Conservation (phyloP, 441 rosid species). For the Theobroma grandiflorum region DNA sequence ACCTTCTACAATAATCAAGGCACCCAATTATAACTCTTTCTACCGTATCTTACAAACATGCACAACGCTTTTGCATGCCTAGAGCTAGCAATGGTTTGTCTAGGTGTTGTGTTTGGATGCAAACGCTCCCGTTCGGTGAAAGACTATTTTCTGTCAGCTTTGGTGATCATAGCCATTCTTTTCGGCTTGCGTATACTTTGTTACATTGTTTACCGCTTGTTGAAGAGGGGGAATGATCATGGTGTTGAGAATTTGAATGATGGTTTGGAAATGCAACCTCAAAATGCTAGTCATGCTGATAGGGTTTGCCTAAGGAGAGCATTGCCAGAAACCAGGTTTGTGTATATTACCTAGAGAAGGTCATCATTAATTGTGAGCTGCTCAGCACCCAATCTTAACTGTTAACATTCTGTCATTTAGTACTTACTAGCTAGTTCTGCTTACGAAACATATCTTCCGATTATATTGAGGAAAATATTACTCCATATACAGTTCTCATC, state of each 20-base stretch:
- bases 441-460: too few species aligned
- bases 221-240: slow-evolving; percentile 34
- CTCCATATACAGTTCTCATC: too few species aligned
- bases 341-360: not conserved
- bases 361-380: not conserved
- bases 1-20: slow-evolving; percentile 24
- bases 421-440: too few species aligned
- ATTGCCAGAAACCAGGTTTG: slow-evolving; percentile 17
- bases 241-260: not conserved
- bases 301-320: not conserved
- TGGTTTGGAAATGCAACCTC: slow-evolving; percentile 38
- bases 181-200: slow-evolving; percentile 40
- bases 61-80: not conserved
- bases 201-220: slow-evolving; percentile 31
- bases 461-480: too few species aligned
- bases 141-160: slow-evolving; percentile 43
- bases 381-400: not conserved
- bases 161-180: slow-evolving; percentile 44
- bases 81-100: slow-evolving; percentile 45
- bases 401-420: too few species aligned
- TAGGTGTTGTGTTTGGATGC: slow-evolving; percentile 44
- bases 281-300: slow-evolving; percentile 1
- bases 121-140: slow-evolving; percentile 30
- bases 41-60: not conserved
- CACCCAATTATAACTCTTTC: not conserved